Conservation (phyloP, 495 filamentous ascomycete species). For the Aspergillus sclerotiicarbonarius region DNA sequence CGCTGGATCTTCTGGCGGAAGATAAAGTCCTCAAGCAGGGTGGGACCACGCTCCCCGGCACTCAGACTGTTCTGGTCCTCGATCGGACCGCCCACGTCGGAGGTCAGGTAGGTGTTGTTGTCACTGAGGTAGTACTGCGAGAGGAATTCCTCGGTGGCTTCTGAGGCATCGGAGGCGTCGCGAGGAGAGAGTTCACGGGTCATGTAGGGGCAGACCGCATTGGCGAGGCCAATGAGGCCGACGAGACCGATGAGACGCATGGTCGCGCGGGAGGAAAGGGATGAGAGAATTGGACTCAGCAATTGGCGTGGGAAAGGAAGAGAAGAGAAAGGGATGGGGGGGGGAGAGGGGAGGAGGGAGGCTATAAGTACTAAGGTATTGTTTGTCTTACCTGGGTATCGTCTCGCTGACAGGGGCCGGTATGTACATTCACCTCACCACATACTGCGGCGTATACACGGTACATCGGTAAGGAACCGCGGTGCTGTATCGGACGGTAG, state of each 20-base stretch:
- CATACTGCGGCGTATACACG: too few relatives aligned
- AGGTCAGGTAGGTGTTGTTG: slow-evolving; percentile 59
- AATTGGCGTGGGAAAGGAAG: neutral
- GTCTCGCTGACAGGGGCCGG: too few relatives aligned
- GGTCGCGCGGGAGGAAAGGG: slow-evolving; percentile 1
- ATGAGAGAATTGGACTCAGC: neutral
- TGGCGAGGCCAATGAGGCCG: slow-evolving; percentile 38
- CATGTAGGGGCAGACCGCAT: slow-evolving; percentile 46
- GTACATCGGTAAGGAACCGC: too few relatives aligned
- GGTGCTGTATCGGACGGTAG: too few relatives aligned
- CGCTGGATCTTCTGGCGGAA: slow-evolving; percentile 79
- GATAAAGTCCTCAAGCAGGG: slow-evolving; percentile 77
- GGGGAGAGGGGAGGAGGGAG: neutral
- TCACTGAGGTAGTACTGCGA: slow-evolving; percentile 64
- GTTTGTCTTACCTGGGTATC: too few relatives aligned
- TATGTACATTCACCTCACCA: too few relatives aligned
- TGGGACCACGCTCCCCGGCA: slow-evolving; percentile 70
- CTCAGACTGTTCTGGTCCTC: slow-evolving; percentile 67
- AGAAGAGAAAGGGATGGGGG: neutral
- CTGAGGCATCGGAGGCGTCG: slow-evolving; percentile 29
- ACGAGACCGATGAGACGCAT: slow-evolving; percentile 33
- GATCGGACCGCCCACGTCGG: slow-evolving; percentile 74
- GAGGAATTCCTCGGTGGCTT: slow-evolving; percentile 47
- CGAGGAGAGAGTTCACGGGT: slow-evolving; percentile 32
- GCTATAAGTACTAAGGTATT: too few relatives aligned